A percentile compares a stretch with the other conserved stretches of the same genome.
These are phyloP conservation scores for Cyberlindnera amylophila DNA, from an alignment of 805 yeast genomes.

Conservation along the genomic window DNA sequence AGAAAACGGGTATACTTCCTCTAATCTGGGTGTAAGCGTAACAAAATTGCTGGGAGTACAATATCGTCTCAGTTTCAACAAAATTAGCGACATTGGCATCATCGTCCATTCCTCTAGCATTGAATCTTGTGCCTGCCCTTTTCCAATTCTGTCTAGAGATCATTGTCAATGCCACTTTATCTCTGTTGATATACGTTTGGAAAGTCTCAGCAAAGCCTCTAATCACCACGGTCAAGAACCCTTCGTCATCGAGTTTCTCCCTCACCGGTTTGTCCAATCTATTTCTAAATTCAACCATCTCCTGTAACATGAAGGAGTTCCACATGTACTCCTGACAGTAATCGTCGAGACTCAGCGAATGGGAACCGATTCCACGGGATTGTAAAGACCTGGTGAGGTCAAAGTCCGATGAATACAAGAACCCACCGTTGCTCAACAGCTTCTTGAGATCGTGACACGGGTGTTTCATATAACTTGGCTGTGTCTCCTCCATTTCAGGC, in stretches of 20 bases:
- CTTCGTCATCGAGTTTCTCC: constrained; percentile 62
- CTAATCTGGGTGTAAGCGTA: constrained; percentile 86
- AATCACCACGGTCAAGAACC: constrained; percentile 85
- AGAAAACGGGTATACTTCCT: constrained; percentile 93
- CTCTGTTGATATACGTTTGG: constrained; percentile 34
- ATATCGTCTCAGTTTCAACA: constrained; percentile 86
- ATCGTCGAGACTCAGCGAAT: constrained; percentile 41
- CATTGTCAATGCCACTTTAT: constrained; percentile 57
- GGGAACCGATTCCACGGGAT: constrained; percentile 51
- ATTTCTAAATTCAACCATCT: constrained; percentile 56
- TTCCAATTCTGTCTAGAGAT: constrained; percentile 96
- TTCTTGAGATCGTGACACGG: constrained; percentile 82
- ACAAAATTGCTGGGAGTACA: constrained; percentile 48
- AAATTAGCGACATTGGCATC: constrained; percentile 94
- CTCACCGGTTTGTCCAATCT: constrained; percentile 61
- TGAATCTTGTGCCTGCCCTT: constrained; percentile 94
- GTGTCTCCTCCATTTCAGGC: constrained; percentile 36
- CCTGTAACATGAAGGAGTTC: constrained; percentile 81
- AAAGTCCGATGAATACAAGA: constrained; percentile 87
- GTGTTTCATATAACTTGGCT: constrained; percentile 32
- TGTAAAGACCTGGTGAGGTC: constrained; percentile 89
- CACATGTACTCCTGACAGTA: constrained; percentile 91
- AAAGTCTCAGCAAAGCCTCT: constrained; percentile 92
- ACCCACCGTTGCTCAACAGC: constrained; percentile 80
- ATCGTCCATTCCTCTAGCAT: constrained; percentile 94